A percentile compares a stretch with the other conserved stretches of the same genome.
Evolutionary conservation across 1,284 basidiomycete genomes (phyloP).

Genomic region (Apiotrichum brassicae): DNA sequence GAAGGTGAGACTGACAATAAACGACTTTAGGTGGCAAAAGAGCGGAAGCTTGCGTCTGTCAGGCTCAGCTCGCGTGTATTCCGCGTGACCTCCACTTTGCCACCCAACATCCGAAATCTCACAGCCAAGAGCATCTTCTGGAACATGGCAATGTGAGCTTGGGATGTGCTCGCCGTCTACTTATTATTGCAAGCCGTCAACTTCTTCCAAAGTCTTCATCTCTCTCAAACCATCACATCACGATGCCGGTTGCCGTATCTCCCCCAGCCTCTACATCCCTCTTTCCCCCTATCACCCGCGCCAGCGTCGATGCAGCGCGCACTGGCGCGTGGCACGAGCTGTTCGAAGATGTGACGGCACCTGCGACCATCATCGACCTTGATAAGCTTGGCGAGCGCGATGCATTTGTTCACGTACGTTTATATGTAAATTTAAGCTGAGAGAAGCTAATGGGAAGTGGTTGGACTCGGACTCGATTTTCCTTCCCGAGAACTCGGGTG

Average conservation of each 20-base stretch:
- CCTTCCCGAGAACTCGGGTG: slow-evolving; percentile 54
- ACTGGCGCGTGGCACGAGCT: slow-evolving; percentile 82
- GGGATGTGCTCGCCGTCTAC: no score
- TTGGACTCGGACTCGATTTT: slow-evolving; percentile 27
- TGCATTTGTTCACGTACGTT: slow-evolving; percentile 66
- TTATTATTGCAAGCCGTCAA: no score
- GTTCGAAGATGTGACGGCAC: slow-evolving; percentile 65
- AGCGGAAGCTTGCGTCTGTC: no score
- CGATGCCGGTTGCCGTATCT: slow-evolving; percentile 14
- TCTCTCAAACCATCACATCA: not conserved
- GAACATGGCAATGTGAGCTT: no score
- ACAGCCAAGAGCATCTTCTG: not conserved
- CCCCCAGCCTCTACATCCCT: not conserved
- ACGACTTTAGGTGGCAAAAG: no score
- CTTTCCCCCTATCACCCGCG: slow-evolving; percentile 10
- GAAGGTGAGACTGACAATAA: no score
- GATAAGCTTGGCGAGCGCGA: slow-evolving; percentile 76
- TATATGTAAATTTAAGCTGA: no score
- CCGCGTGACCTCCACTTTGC: slow-evolving; percentile 9
- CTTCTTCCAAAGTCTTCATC: not conserved
- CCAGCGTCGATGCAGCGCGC: slow-evolving; percentile 57
- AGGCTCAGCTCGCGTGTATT: no score
- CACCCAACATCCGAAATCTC: no score
- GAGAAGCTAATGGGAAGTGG: slow-evolving; percentile 17
- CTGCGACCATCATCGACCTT: slow-evolving; percentile 69